Base-by-base conservation (phyloP, 805 yeast genomes). In the Lipomyces orientalis region DNA sequence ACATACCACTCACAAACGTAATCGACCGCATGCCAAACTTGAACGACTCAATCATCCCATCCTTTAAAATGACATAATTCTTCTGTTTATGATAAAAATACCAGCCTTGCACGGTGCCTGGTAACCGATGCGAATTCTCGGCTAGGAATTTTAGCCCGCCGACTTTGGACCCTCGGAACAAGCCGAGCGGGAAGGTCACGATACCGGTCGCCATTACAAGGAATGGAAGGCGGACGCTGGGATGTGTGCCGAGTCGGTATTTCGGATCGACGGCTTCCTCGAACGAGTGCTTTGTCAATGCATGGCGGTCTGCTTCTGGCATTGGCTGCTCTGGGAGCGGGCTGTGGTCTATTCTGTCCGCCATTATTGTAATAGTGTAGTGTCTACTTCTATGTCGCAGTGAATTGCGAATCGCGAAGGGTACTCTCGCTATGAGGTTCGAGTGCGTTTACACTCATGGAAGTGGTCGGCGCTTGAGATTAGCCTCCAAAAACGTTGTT, bases 21-120 rank as follows among this genome's bases (percentile, higher is more conserved):
- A 52, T 10, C n/a, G 59, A 43, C 25, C 60, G 49, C 29, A 22
- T n/a, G 14, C 66, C 51, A 49, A 60, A 64, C 55, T 31, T 7
- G 22, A 43, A 43, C 31, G 61, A 14, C 51, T 67, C 68, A 10
- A 46, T 58, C 64, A 86, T 78, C 0, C 90, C 91, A 34, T 81
- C 81, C 65, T 84, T 81, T 46, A 89, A 77, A 78, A 91, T 86
- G 37, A 89, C 90, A 76, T 90, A 90, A 77, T 90, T 89, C 79
- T 90, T 91, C 69, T 91, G 83, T 78, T 90, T 91, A 78, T 91
- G 95, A 78, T 91, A 91, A 76, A 88, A 89, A 75, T 89, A 91
- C 97, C 97, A 91, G 0, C 94, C 95, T 25, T 91, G 93, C 63
- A 86, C 88, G 0, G 89, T 86, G 29, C 78, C 82, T 7, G 97